Base-by-base conservation (phyloP, 2,329 filamentous ascomycete genomes). In the Curvularia verruculosa region DNA sequence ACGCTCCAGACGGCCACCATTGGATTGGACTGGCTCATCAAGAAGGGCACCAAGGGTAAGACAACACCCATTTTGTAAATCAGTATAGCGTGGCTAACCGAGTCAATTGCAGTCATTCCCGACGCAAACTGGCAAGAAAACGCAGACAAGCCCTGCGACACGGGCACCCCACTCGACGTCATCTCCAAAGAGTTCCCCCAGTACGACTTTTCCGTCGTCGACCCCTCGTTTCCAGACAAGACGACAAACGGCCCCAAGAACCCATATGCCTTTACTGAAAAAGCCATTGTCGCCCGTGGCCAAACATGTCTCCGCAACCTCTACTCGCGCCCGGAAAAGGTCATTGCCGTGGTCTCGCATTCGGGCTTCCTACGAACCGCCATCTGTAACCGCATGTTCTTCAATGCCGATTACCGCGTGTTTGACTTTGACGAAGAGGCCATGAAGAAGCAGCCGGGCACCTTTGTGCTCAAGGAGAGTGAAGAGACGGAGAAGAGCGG, bases 331-430 rank as follows among this genome's bases (percentile, higher is more conserved):
- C 81, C 83, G 0, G 87, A 89, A 73, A 84, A 85, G 63, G 79
- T 87, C 49, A 81, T 90, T 52, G 80, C 87, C 9, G 86, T 89
- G 0, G 86, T 90, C 3, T 84, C 84, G 1, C 87, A 89, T 74
- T 85, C 87, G 1, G 85, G 82, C 0, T 89, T 89, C 69, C 65
- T 89, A 59, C 77, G 86, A n/a, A 71, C 79, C 3, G 85, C 81
- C 8, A 81, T 89, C 7, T 81, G 80, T 8, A 83, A 85, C 40
- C 68, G 72, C 21, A 65, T 71, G 51, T 79, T 75, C 55, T 83
- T 82, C 69, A 89, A 89, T 60, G 84, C 83, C 10, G 87, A 89
- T 65, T 89, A 86, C 71, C 81, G 87, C 12, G 77, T 89, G 28
- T 89, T 89, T 65, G 81, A 84, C 18, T 85, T 86, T 61, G 79